These are phyloP conservation scores for Penicillium cataractarum DNA, from an alignment of 495 filamentous ascomycete genomes.

Conservation along the genomic window DNA sequence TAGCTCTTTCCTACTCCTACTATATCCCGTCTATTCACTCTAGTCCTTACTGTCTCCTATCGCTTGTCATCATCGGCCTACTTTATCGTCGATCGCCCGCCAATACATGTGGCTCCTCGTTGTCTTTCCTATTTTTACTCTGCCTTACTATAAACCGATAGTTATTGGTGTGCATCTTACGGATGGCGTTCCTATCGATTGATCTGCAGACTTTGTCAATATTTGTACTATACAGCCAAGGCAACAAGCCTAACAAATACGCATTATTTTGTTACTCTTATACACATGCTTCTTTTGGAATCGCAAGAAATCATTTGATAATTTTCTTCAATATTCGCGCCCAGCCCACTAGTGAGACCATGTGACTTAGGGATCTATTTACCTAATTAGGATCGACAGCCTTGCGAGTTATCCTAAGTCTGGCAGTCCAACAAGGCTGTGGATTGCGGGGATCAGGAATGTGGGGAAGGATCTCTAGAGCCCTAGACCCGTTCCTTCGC, in stretches of 20 bases:
- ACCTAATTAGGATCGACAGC: background rate
- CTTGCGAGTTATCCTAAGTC: background rate
- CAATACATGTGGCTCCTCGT: background rate
- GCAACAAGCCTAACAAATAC: background rate
- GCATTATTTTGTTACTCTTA: background rate
- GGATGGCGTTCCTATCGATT: conserved; percentile 1
- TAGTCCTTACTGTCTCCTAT: conserved; percentile 3
- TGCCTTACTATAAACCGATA: background rate
- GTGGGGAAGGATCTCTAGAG: background rate
- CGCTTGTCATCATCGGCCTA: background rate
- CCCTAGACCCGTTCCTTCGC: background rate
- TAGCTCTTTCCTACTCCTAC: background rate
- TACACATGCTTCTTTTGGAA: background rate
- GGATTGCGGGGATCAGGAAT: background rate
- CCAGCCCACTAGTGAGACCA: too few relatives aligned
- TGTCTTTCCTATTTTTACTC: background rate
- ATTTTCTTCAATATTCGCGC: too few relatives aligned
- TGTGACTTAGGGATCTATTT: background rate
- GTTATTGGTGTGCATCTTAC: background rate
- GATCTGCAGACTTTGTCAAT: conserved; percentile 3
- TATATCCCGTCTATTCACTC: background rate
- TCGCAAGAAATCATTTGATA: too few relatives aligned
- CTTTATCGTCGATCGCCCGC: background rate
- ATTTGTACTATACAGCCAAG: conserved; percentile 1
- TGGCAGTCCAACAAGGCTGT: background rate